A percentile compares a stretch with the other conserved stretches of the same genome.
Conservation (phyloP, 768 basidiomycete genomes). For the Lactifluus piperatus region DNA sequence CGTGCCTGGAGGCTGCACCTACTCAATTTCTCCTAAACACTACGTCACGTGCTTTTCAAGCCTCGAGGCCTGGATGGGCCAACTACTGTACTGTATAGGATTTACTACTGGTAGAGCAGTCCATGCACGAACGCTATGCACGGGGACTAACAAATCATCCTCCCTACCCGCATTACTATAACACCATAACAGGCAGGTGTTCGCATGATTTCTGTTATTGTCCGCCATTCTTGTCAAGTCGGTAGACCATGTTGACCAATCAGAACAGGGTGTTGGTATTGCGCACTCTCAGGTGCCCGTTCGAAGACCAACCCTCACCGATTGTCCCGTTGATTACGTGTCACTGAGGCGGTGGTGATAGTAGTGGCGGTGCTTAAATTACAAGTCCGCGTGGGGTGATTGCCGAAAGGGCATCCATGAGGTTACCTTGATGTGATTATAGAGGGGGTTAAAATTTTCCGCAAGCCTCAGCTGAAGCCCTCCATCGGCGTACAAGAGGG, state of each 20-base stretch:
- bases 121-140: background rate
- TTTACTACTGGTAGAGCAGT: background rate
- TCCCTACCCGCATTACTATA: background rate
- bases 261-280: background rate
- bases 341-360: background rate
- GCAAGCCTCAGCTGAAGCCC: background rate
- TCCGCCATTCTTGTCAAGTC: constrained; percentile 1
- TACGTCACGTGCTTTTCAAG: background rate
- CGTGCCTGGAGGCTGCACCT: no score
- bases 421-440: background rate
- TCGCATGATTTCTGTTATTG: constrained; percentile 3
- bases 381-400: constrained; percentile 2
- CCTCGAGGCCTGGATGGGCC: background rate
- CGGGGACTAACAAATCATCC: background rate
- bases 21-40: no score
- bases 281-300: background rate
- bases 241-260: constrained; percentile 2
- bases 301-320: background rate
- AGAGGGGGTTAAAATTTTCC: background rate
- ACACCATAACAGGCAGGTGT: background rate
- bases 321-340: background rate
- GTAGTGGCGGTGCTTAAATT: background rate
- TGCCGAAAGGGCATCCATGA: background rate
- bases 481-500: background rate
- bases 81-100: background rate